These are phyloP conservation scores for Marasmius sp. DNA, from an alignment of 1,284 basidiomycete species.

Conservation along the genomic window DNA sequence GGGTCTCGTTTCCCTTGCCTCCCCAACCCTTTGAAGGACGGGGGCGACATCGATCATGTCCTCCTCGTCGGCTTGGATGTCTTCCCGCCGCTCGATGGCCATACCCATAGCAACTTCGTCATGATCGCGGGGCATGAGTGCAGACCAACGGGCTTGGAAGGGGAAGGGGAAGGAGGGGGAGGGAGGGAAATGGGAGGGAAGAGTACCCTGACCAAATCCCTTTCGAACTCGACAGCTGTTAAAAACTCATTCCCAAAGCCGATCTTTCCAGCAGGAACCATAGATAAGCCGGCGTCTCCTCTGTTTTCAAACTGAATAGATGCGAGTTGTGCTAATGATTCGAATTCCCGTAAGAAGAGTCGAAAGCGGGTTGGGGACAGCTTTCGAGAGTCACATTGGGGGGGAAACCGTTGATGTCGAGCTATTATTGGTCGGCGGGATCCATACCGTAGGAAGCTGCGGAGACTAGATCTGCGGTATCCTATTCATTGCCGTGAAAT, in stretches of 20 bases:
- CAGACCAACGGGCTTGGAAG: not conserved
- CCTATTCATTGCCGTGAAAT: no score
- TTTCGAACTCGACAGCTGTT: not conserved
- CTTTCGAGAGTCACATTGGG: not conserved
- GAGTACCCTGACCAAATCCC: no score
- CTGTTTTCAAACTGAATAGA: no score
- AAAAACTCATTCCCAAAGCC: not conserved
- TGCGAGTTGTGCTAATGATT: no score
- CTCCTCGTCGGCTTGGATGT: not conserved
- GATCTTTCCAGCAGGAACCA: not conserved
- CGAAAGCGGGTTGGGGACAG: not conserved
- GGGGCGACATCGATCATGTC: not conserved
- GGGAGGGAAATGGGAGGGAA: not conserved
- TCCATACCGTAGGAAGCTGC: no score
- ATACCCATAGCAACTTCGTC: not conserved
- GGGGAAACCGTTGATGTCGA: not conserved
- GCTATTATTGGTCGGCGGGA: not conserved
- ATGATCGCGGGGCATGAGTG: not conserved
- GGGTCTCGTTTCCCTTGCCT: not conserved
- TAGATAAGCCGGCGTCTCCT: not conserved
- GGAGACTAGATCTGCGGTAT: no score
- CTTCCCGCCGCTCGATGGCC: not conserved
- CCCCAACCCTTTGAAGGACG: not conserved
- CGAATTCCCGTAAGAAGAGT: not conserved
- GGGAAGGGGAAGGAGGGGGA: not conserved